A percentile compares a stretch with the other conserved stretches of the same genome.
These are phyloP conservation scores for Fusarium guadeloupense DNA, from an alignment of 2,329 filamentous ascomycete species.

Conservation along the genomic window DNA sequence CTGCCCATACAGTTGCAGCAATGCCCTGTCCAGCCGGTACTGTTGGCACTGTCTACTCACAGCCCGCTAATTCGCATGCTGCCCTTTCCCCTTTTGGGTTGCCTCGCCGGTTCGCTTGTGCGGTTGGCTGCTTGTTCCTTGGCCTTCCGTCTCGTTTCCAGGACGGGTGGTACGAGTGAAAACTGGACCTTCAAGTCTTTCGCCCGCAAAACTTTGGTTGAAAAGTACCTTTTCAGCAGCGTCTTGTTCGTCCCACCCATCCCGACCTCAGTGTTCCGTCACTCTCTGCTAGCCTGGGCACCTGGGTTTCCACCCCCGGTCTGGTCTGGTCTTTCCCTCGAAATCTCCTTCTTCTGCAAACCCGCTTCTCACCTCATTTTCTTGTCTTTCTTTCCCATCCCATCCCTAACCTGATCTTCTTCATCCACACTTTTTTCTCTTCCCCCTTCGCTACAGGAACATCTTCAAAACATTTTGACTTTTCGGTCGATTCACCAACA, in stretches of 20 bases:
- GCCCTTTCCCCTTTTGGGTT: slow-evolving; percentile 32
- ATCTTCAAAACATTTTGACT: neutral
- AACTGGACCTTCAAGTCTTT: slow-evolving; percentile 3
- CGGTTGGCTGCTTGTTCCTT: slow-evolving; percentile 27
- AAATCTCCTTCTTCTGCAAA: slow-evolving; percentile 37
- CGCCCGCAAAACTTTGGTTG: fast-evolving
- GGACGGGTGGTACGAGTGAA: slow-evolving; percentile 32
- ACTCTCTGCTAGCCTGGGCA: neutral
- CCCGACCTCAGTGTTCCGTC: slow-evolving; percentile 17
- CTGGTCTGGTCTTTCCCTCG: slow-evolving; percentile 29
- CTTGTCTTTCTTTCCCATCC: slow-evolving; percentile 17
- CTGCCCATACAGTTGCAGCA: neutral
- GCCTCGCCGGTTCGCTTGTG: slow-evolving; percentile 25
- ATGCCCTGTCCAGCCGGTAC: neutral
- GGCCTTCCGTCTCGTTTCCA: slow-evolving; percentile 9
- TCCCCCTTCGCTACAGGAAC: slow-evolving; percentile 4
- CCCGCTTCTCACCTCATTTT: slow-evolving; percentile 36
- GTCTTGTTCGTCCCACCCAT: slow-evolving; percentile 23
- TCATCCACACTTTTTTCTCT: slow-evolving; percentile 33
- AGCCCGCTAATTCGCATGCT: slow-evolving; percentile 40
- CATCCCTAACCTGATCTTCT: slow-evolving; percentile 23
- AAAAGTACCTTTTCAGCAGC: slow-evolving; percentile 3
- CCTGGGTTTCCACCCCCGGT: slow-evolving; percentile 19
- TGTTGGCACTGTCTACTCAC: slow-evolving; percentile 22
- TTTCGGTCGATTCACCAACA: neutral